phyloP scores from a whole-genome alignment of 768 basidiomycete species.

The Plicaturopsis crispa region DNA sequence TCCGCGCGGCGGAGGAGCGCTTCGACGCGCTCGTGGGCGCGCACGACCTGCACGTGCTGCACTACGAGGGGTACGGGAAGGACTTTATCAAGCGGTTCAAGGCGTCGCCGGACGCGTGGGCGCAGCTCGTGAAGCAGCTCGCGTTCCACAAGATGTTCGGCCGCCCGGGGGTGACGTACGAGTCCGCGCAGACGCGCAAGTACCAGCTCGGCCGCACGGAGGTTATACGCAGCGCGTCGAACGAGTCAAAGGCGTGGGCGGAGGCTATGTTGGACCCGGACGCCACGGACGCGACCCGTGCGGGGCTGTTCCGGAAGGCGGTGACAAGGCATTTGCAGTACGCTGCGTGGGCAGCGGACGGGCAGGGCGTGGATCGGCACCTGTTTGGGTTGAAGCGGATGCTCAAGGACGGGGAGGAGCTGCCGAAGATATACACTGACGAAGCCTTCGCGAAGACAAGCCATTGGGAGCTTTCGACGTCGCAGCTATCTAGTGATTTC shows the following conservation, averaged over 20 bases:
- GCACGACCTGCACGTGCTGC: constrained; percentile 79
- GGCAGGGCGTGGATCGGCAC: constrained; percentile 92
- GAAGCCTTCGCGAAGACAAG: constrained; percentile 56
- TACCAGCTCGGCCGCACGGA: constrained; percentile 90
- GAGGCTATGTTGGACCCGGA: constrained; percentile 75
- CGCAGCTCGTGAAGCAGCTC: constrained; percentile 91
- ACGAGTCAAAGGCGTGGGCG: constrained; percentile 78
- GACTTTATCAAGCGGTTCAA: constrained; percentile 74
- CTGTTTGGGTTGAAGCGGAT: constrained; percentile 89
- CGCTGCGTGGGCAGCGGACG: constrained; percentile 86
- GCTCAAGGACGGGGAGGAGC: constrained; percentile 59
- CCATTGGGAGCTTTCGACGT: constrained; percentile 94
- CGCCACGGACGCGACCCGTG: constrained; percentile 47
- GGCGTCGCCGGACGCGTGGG: constrained; percentile 90
- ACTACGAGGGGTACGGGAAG: constrained; percentile 90
- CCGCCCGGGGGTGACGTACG: constrained; percentile 80
- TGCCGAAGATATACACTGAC: constrained; percentile 74
- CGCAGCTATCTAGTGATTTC: constrained; percentile 72
- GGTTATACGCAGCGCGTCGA: constrained; percentile 82
- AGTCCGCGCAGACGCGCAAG: constrained; percentile 90
- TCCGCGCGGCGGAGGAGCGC: constrained; percentile 51
- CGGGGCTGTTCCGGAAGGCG: constrained; percentile 66
- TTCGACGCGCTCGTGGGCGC: constrained; percentile 71
- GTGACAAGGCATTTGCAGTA: constrained; percentile 82
- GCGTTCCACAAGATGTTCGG: constrained; percentile 84